Conservation (phyloP, 441 rosid genomes). For the Erodium texanum region DNA sequence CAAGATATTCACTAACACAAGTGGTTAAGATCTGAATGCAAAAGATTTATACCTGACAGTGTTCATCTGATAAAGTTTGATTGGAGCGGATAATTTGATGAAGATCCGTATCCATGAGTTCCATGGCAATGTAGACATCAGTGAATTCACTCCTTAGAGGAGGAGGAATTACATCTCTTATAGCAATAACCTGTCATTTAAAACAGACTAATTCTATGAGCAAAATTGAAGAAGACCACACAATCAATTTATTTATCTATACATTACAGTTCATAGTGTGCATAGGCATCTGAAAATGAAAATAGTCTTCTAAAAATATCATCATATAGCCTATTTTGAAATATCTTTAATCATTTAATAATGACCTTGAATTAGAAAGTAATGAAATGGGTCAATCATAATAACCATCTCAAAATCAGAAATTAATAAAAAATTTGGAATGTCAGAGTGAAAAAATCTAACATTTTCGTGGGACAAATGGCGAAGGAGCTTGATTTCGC, state of each 20-base stretch:
- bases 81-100: conserved; percentile 91
- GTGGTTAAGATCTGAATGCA: not conserved
- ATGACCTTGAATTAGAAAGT: too few species aligned
- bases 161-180: conserved; percentile 92
- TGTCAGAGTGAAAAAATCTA: conserved; percentile 8
- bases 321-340: too few species aligned
- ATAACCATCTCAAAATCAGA: too few species aligned
- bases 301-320: too few species aligned
- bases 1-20: not conserved
- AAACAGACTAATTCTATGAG: not conserved
- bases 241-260: too few species aligned
- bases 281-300: too few species aligned
- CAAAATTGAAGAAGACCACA: too few species aligned
- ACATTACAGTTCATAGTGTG: too few species aligned
- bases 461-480: conserved; percentile 96
- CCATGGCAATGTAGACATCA: conserved; percentile 79
- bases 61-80: conserved; percentile 84
- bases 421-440: too few species aligned
- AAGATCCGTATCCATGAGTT: conserved; percentile 94
- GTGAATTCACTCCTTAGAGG: conserved; percentile 68
- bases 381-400: too few species aligned
- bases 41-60: conserved; percentile 63
- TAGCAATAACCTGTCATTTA: conserved; percentile 49
- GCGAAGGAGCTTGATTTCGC: conserved; percentile 89
- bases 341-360: too few species aligned